Percentiles rank a stretch among this genome's conserved stretches.
These are phyloP conservation scores for Pichiaceae sp. DNA, from an alignment of 1,139 yeast genomes.

Conservation along the genomic window DNA sequence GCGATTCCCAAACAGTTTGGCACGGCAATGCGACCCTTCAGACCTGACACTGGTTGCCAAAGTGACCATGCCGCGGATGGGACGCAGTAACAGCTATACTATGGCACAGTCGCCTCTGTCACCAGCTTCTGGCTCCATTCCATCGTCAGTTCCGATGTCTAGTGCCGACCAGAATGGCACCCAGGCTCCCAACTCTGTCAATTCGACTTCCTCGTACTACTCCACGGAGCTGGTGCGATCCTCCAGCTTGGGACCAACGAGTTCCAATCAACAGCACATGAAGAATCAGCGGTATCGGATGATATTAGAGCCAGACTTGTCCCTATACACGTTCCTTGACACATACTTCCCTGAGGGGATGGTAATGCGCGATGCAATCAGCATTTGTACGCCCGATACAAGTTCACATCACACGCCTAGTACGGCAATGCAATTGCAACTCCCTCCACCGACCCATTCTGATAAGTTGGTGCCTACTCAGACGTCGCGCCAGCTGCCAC, in stretches of 20 bases:
- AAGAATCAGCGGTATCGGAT: slow-evolving; percentile 3
- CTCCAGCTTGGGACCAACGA: neutral
- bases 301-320: slow-evolving; percentile 56
- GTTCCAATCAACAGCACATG: neutral
- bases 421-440: neutral
- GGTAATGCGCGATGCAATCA: slow-evolving; percentile 52
- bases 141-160: neutral
- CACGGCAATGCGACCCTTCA: slow-evolving; percentile 57
- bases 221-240: neutral
- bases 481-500: neutral
- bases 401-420: neutral
- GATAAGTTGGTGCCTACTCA: neutral
- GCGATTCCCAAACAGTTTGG: slow-evolving; percentile 67
- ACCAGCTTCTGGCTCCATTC: neutral
- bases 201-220: neutral
- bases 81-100: neutral
- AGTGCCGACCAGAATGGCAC: neutral
- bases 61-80: slow-evolving; percentile 4
- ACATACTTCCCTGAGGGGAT: slow-evolving; percentile 59
- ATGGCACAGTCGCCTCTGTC: neutral
- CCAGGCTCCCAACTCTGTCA: neutral
- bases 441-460: neutral
- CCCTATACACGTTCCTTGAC: slow-evolving; percentile 53
- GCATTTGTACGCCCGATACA: neutral
- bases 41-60: slow-evolving; percentile 44